Evolutionary conservation across 2,329 filamentous ascomycete species (phyloP).

Genomic region (Phialophora tarda): DNA sequence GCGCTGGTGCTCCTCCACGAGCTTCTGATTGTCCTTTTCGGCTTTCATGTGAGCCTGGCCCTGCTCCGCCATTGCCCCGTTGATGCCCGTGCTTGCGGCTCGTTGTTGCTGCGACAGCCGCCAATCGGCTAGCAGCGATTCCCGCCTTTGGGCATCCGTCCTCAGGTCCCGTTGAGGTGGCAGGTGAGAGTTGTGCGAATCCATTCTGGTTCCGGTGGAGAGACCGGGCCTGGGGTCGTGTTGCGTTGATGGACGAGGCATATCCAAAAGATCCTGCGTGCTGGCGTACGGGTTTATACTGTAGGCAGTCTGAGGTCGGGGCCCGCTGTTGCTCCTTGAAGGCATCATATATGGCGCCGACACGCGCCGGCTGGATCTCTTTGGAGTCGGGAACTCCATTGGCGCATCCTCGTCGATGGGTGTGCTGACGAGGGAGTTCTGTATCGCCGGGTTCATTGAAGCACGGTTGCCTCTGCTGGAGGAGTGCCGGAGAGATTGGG

Average conservation of each 20-base stretch:
- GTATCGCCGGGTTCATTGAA: constrained; percentile 21
- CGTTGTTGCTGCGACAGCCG: constrained; percentile 69
- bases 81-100: constrained; percentile 43
- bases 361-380: constrained; percentile 24
- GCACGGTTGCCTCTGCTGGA: constrained; percentile 23
- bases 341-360: constrained; percentile 25
- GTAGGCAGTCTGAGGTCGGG: constrained; percentile 23
- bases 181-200: constrained; percentile 32
- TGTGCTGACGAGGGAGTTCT: constrained; percentile 29
- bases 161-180: constrained; percentile 26
- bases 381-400: constrained; percentile 30
- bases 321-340: constrained; percentile 6
- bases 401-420: constrained; percentile 37
- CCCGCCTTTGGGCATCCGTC: constrained; percentile 39
- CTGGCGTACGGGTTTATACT: constrained; percentile 1
- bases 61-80: constrained; percentile 46
- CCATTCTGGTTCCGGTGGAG: constrained; percentile 54
- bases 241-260: constrained; percentile 20
- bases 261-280: constrained; percentile 13
- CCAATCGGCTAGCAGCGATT: constrained; percentile 69
- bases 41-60: constrained; percentile 58
- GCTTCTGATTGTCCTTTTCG: constrained; percentile 67
- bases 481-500: constrained; percentile 23
- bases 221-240: constrained; percentile 10
- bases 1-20: constrained; percentile 64